Percentiles rank a stretch among this genome's conserved stretches.
Conservation (phyloP, 305 asterid species). For the Fraxinus dipetala region DNA sequence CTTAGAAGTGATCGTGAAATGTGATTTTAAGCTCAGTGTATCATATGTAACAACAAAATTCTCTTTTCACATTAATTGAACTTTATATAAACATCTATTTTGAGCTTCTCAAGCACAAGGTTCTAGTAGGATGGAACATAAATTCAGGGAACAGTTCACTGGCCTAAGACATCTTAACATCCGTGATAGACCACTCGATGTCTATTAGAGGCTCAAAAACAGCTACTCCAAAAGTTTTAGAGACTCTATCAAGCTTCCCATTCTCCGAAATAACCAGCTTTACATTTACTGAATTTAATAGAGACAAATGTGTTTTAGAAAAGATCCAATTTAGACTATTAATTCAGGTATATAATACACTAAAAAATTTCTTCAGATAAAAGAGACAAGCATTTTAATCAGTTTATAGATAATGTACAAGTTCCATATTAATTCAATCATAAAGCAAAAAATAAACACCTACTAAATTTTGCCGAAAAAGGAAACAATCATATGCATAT, state of each 20-base stretch:
- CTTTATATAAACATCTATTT: neutral
- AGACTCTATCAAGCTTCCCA: neutral
- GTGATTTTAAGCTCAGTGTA: neutral
- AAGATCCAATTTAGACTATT: neutral
- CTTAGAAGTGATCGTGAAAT: constrained; percentile 11
- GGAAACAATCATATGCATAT: neutral
- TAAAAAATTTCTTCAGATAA: neutral
- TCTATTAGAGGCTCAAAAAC: neutral
- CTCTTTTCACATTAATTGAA: neutral
- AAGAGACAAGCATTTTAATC: neutral
- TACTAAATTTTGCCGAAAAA: neutral
- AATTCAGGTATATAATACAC: neutral
- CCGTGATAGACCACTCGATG: neutral
- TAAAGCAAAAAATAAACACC: neutral
- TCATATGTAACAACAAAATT: neutral
- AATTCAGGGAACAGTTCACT: neutral
- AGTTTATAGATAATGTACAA: neutral
- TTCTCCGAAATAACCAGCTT: neutral
- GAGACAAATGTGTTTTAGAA: neutral
- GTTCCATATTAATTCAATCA: neutral
- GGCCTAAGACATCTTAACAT: neutral
- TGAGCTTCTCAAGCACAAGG: neutral
- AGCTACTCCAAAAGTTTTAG: neutral
- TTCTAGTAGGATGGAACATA: neutral
- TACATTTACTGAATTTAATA: neutral